Base-by-base conservation (phyloP, 2,329 filamentous ascomycete genomes). In the Phialophora tarda region DNA sequence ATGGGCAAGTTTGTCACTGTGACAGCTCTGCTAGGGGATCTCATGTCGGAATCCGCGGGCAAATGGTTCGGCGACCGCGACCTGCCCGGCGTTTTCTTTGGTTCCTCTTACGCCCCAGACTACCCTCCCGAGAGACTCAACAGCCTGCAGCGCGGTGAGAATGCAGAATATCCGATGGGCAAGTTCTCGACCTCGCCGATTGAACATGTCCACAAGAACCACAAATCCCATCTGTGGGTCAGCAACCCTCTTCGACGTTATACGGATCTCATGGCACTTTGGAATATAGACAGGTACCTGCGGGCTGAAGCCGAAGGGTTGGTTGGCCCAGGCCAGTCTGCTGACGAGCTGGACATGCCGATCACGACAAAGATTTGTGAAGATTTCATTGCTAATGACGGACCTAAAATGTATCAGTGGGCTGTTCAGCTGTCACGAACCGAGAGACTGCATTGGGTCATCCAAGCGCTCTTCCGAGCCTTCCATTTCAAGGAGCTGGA, bases 251-350 rank as follows among this genome's bases (percentile, higher is more conserved):
- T 89, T 24, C 83, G 87, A 59, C 82, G 87, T 44, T 89, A 85
- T 74, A 80, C 79, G 55, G 87, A 89, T 74, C 81, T 89, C 73
- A 79, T 89, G 54, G 78, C 82, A 11, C 86, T 89, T 73, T 89
- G 87, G 81, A 87, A 89, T 70, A 87, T 88, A 55, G 86, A 89
- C 77, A 84, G 86, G 6, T 86, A 85, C 1, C 71, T 89, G 48
- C 83, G 84, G 11, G 81, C 84, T 67, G 86, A 89, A 75, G 80
- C 82, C 11, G 72, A 76, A 32, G 78, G 79, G 4, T 81, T 81
- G 3, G 47, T 64, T 6, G 12, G 47, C 26, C 44, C 50, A 5
- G 63, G 60, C 14, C 21, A 44, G n/a, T 12, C 54, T 41, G 53
- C 28, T 21, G 41, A 54, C n/a, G 54, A 65, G 17, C 38, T 65